Evolutionary conservation across 176 grass and related monocot species (phyloP), one percentile per base, ranked within the genome.

Genomic region (Ensete glaucum): DNA sequence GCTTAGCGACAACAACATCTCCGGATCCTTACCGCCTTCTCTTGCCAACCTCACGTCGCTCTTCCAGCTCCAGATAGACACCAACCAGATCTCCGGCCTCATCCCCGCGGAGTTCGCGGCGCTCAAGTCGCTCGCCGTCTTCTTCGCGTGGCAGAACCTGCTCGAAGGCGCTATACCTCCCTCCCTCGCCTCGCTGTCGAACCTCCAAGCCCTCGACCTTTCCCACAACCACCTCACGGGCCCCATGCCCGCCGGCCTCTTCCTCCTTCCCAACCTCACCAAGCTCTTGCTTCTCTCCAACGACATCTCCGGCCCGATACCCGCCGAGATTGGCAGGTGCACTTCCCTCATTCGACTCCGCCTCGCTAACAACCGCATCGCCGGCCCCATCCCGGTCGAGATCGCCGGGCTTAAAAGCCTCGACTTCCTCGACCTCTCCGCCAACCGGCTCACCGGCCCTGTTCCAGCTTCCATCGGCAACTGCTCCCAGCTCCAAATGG

Each of bases 1-100:
- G 95, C 88, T 99, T 9, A 99, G 95, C 65, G 90, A 99, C 80
- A 99, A 99, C 82, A 99, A 99, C 82, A 56, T 99, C 64, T 89
- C 95, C 0, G 95, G 95, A 25, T 89, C 90, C 14, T 87, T 99
- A 65, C 95, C 95, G 2, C 78, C 81, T 23, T 55, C 73, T 17
- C 75, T 97, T 6, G 85, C 90, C 13, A 89, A 88, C 75, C 86
- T 89, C 21, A 85, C 93, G 5, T 16, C 87, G 73, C 80, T 99
- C 0, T 80, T 76, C 3, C 95, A 99, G 85, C 88, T 99, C 3
- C 95, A 99, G 76, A 78, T 99, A 0, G 95, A 99, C 81, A 94
- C 95, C 50, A 99, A 99, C 81, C 84, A 91, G 34, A 91, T 98
- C 83, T 93, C 94, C 9, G 90, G 94, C 24, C 90, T 93, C 26